Conservation (phyloP, 306 rosid species). For the Quercus agrifolia region DNA sequence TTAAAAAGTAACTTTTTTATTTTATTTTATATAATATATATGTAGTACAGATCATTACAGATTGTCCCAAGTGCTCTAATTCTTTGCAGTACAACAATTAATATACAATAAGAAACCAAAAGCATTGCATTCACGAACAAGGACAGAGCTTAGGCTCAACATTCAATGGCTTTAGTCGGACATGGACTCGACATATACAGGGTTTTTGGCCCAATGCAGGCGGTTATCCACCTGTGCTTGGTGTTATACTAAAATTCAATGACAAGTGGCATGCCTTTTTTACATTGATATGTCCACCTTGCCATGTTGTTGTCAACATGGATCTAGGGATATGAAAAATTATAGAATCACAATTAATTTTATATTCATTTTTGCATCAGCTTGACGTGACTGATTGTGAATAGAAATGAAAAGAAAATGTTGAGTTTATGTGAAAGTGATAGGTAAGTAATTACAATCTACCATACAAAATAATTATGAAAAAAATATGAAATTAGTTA, state of each 20-base stretch:
- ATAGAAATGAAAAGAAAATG: too few relatives aligned
- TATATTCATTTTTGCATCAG: too few relatives aligned
- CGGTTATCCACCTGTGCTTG: background rate
- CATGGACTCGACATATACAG: background rate
- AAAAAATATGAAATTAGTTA: too few relatives aligned
- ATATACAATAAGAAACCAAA: too few relatives aligned
- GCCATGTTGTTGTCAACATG: background rate
- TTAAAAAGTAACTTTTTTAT: background rate
- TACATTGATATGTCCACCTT: background rate
- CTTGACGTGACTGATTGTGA: fast-evolving
- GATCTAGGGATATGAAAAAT: background rate
- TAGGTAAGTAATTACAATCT: fast-evolving
- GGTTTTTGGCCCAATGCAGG: background rate
- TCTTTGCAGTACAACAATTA: background rate
- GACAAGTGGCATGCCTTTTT: slow-evolving; percentile 9
- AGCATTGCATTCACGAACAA: too few relatives aligned
- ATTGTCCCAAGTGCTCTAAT: background rate
- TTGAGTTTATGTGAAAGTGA: fast-evolving
- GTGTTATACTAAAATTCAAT: background rate
- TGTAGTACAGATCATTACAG: background rate
- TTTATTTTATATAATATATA: background rate
- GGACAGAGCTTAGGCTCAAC: too few relatives aligned
- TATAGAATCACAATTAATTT: too few relatives aligned
- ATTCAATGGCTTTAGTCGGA: background rate
- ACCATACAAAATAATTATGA: fast-evolving